Evolutionary conservation across 768 basidiomycete genomes (phyloP).

Genomic region (Hygrophoropsis aurantiaca): DNA sequence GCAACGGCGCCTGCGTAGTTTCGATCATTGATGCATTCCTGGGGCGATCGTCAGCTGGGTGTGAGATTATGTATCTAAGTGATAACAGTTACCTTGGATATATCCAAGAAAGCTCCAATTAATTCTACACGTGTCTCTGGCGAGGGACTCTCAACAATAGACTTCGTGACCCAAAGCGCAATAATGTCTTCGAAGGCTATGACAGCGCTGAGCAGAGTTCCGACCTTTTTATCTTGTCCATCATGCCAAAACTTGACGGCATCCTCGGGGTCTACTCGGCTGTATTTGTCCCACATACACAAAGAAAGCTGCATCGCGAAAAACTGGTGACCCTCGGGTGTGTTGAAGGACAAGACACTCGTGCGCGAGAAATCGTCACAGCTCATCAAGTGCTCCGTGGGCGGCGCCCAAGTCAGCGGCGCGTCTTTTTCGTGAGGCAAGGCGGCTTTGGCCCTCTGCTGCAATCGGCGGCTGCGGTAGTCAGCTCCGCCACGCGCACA

Average conservation of each 20-base stretch:
- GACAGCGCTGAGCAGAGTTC: constrained; percentile 18
- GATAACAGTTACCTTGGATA: constrained; percentile 37
- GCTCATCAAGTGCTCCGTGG: constrained; percentile 27
- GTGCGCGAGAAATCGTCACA: constrained; percentile 24
- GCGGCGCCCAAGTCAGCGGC: constrained; percentile 21
- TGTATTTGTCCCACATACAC: constrained; percentile 36
- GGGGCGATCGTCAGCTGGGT: too few relatives aligned
- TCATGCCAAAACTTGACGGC: constrained; percentile 40
- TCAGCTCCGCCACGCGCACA: constrained; percentile 19
- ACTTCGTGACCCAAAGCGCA: constrained; percentile 43
- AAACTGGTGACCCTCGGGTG: constrained; percentile 37
- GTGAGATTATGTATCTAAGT: too few relatives aligned
- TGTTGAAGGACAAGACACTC: constrained; percentile 35
- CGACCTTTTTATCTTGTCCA: constrained; percentile 24
- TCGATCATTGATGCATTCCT: too few relatives aligned
- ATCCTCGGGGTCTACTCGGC: constrained; percentile 42
- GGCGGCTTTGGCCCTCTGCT: constrained; percentile 24
- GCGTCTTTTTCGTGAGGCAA: constrained; percentile 13
- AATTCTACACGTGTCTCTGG: constrained; percentile 21
- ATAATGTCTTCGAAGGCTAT: constrained; percentile 36
- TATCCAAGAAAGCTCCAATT: constrained; percentile 44
- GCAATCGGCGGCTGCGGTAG: constrained; percentile 23
- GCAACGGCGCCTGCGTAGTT: too few relatives aligned
- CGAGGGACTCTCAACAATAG: constrained; percentile 23
- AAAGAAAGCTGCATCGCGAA: constrained; percentile 47